phyloP scores from a whole-genome alignment of 306 rosid species.

The Leucaena leucocephala region DNA sequence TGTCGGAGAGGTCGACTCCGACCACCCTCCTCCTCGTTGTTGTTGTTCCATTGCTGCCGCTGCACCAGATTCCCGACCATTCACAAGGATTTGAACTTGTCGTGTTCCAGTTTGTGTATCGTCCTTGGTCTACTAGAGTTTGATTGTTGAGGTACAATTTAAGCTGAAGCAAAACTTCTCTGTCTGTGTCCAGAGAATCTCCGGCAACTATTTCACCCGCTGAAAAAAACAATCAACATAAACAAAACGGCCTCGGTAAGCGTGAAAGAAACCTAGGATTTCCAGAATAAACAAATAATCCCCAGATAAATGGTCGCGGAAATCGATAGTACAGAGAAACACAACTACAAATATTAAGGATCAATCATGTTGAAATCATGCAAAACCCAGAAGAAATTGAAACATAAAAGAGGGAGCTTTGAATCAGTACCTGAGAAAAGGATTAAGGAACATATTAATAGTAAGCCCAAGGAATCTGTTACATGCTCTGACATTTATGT shows the following conservation, averaged over 20 bases:
- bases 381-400: conserved; percentile 1
- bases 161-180: conserved; percentile 60
- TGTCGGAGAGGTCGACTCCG: conserved; percentile 47
- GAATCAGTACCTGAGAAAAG: conserved; percentile 57
- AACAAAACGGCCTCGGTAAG: conserved; percentile 26
- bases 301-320: neutral
- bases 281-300: conserved; percentile 30
- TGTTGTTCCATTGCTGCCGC: neutral
- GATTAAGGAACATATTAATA: conserved; percentile 45
- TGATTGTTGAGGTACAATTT: conserved; percentile 52
- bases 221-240: neutral
- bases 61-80: conserved; percentile 73
- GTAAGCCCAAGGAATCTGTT: conserved; percentile 42
- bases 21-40: conserved; percentile 45
- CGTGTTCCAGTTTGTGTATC: conserved; percentile 64
- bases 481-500: conserved; percentile 59
- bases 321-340: neutral
- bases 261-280: conserved; percentile 8
- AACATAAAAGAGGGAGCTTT: neutral
- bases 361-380: neutral
- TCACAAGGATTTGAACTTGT: conserved; percentile 55
- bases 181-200: conserved; percentile 63
- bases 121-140: conserved; percentile 63
- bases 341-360: neutral
- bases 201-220: conserved; percentile 50